phyloP scores from a whole-genome alignment of 2,329 filamentous ascomycete species.

The Fusarium secorum region DNA sequence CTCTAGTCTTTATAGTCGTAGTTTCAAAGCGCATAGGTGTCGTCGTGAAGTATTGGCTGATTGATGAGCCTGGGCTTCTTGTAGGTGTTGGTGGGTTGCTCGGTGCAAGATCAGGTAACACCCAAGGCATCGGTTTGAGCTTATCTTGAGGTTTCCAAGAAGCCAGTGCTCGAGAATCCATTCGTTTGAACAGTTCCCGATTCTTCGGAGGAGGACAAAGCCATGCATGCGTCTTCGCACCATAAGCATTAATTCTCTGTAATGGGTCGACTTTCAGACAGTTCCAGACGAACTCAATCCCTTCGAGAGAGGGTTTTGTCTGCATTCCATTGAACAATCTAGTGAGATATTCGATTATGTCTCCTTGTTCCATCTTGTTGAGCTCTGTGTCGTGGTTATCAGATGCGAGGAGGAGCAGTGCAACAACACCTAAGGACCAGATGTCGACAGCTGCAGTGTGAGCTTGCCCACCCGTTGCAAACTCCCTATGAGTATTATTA shows the following conservation, averaged over 20 bases:
- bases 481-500: slow-evolving; percentile 49
- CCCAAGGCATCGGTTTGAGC: slow-evolving; percentile 47
- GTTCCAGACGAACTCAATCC: slow-evolving; percentile 42
- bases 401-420: slow-evolving; percentile 48
- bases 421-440: slow-evolving; percentile 61
- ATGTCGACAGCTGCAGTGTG: slow-evolving; percentile 56
- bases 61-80: slow-evolving; percentile 7
- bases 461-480: slow-evolving; percentile 31
- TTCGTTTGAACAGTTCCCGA: slow-evolving; percentile 43
- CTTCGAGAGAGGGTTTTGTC: slow-evolving; percentile 36
- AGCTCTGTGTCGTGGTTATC: slow-evolving; percentile 38
- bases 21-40: background rate
- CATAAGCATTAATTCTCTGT: slow-evolving; percentile 41
- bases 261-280: slow-evolving; percentile 44
- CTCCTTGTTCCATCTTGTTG: slow-evolving; percentile 40
- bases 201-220: slow-evolving; percentile 45
- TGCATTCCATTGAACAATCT: slow-evolving; percentile 17
- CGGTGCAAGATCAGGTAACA: slow-evolving; percentile 42
- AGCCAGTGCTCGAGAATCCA: slow-evolving; percentile 43
- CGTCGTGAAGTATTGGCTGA: slow-evolving; percentile 33
- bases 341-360: slow-evolving; percentile 34
- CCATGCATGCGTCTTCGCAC: slow-evolving; percentile 47
- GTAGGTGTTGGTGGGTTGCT: background rate
- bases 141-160: slow-evolving; percentile 41
- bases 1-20: background rate